Evolutionary conservation across 116 monocot species (phyloP), one percentile per base, ranked within the genome.

Genomic region (Papilionanthe hybrid): DNA sequence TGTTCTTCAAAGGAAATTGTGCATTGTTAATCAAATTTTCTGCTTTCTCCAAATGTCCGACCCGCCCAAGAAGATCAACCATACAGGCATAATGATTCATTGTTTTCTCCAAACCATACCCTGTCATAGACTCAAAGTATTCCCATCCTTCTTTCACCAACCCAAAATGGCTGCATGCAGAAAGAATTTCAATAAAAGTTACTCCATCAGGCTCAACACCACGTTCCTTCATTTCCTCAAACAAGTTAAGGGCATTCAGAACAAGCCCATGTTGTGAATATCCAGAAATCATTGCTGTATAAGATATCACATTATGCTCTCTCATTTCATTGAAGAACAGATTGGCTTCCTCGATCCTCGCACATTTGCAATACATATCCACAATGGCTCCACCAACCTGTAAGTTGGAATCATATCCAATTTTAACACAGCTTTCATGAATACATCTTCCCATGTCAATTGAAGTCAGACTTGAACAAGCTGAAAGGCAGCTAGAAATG

Each of bases 161-260:
- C 53, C 83, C 83, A 27, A 78, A 79, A 66, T 79, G 83, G 79
- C 83, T 83, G 12, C 83, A 83, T 11, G 83, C 82, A 11, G 82
- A 82, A 69, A 82, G 77, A 42, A 82, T 32, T 9, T 69, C 78
- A 28, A 78, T 27, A 47, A 78, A 78, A 5, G 83, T 78, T 27
- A 83, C 78, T 69, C 30, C 74, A 32, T 83, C 78, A 72, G 78
- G 82, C 57, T 58, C 27, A 15, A 78, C 15, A 23, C 74, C 58
- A 30, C 15, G 29, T 25, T 78, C 60, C 15, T 60, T 55, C 83
- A 83, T 83, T 37, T n/a, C 75, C 57, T 75, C 9, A 50, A 79
- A 83, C 83, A 83, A 9, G 7, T 25, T 30, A 20, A 83, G 63
- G 37, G 83, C 79, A 65, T 79, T 65, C 7, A 23, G 7, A 37